Conservation (phyloP, 257 asterid genomes). For the Solanum lycopersicoides region DNA sequence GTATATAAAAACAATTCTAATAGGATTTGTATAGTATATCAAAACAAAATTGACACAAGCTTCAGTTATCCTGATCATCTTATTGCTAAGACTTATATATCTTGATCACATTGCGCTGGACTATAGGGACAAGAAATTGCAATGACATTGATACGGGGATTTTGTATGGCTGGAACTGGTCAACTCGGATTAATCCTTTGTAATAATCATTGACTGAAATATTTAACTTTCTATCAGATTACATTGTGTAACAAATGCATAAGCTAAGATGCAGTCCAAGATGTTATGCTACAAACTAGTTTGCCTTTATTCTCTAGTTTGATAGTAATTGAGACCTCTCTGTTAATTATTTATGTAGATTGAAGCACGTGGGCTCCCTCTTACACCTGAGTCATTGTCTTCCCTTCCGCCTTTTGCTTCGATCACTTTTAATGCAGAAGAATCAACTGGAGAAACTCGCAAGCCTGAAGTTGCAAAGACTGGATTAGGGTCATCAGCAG, state of each 20-base stretch:
- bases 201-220: background rate
- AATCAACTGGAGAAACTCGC: conserved; percentile 44
- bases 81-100: background rate
- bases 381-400: conserved; percentile 81
- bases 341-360: conserved; percentile 35
- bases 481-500: conserved; percentile 99
- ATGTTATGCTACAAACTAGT: background rate
- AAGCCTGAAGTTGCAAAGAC: conserved; percentile 99
- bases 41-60: background rate
- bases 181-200: background rate
- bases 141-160: background rate
- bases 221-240: background rate
- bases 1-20: background rate
- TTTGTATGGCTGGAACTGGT: background rate
- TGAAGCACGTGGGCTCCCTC: conserved; percentile 79
- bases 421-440: conserved; percentile 77
- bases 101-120: background rate
- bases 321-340: background rate
- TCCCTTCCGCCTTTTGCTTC: conserved; percentile 88
- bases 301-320: background rate
- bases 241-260: background rate
- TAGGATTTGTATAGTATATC: background rate
- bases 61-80: background rate
- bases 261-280: background rate
- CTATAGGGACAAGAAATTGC: background rate